Conservation (phyloP, 2,329 filamentous ascomycete species). For the Monosporascus sp. region DNA sequence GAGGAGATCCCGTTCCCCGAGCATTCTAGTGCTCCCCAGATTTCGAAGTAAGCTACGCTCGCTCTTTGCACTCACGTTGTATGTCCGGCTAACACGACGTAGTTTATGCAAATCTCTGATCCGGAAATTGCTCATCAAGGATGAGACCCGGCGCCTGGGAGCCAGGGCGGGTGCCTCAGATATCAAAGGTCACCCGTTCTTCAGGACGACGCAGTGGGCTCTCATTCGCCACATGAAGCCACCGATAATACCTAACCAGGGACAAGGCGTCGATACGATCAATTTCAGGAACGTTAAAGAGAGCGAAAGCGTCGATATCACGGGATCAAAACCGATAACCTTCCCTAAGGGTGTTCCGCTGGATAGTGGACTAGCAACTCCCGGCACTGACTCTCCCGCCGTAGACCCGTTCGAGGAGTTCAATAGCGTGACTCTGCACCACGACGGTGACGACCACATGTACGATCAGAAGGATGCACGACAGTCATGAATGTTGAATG, state of each 20-base stretch:
- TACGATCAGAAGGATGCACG: slow-evolving; percentile 28
- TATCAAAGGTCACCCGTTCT: slow-evolving; percentile 94
- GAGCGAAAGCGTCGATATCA: slow-evolving; percentile 87
- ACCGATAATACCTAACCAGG: slow-evolving; percentile 89
- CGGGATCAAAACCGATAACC: slow-evolving; percentile 47
- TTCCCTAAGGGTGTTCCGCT: slow-evolving; percentile 73
- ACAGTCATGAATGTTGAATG: no score
- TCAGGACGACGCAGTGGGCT: slow-evolving; percentile 93
- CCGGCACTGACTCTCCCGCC: slow-evolving; percentile 64
- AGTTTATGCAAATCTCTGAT: slow-evolving; percentile 96
- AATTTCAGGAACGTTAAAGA: slow-evolving; percentile 99
- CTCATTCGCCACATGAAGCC: slow-evolving; percentile 96
- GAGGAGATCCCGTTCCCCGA: slow-evolving; percentile 97
- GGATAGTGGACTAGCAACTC: slow-evolving; percentile 79
- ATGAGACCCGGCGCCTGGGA: slow-evolving; percentile 87
- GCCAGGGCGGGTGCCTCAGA: slow-evolving; percentile 93
- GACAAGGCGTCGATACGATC: slow-evolving; percentile 83
- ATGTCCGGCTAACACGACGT: not conserved
- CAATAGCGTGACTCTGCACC: slow-evolving; percentile 95
- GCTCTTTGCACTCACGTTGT: slow-evolving; percentile 9
- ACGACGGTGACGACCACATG: slow-evolving; percentile 74
- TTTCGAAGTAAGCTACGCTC: slow-evolving; percentile 71
- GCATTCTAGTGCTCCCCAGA: slow-evolving; percentile 72
- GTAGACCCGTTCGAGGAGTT: slow-evolving; percentile 96
- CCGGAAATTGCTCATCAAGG: slow-evolving; percentile 94